A percentile compares a stretch with the other conserved stretches of the same genome.
phyloP scores from a whole-genome alignment of 2,329 filamentous ascomycete genomes.

The Pseudophaeomoniella oleicola region DNA sequence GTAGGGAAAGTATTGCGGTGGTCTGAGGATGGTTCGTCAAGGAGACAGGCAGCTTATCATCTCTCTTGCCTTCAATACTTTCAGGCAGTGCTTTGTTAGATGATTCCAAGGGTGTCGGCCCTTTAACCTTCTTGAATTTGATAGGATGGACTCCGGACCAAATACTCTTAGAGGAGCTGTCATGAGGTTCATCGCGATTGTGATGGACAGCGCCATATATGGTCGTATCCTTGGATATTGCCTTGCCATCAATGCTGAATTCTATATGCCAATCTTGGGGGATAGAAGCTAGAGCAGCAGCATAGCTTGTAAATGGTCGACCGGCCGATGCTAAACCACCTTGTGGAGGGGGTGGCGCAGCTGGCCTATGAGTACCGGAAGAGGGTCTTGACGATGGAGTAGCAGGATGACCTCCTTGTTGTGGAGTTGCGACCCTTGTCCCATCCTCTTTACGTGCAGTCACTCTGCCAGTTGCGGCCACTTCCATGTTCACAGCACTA shows the following conservation, averaged over 20 bases:
- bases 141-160: constrained; percentile 87
- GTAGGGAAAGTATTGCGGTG: constrained; percentile 69
- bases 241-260: constrained; percentile 73
- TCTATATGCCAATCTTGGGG: constrained; percentile 97
- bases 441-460: constrained; percentile 88
- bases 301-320: constrained; percentile 60
- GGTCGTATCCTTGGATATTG: constrained; percentile 80
- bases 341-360: constrained; percentile 7
- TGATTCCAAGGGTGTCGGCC: constrained; percentile 63
- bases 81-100: constrained; percentile 28
- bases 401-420: constrained; percentile 37
- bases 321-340: constrained; percentile 31
- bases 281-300: constrained; percentile 62
- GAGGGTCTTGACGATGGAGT: constrained; percentile 25
- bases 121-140: constrained; percentile 75
- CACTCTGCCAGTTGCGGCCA: constrained; percentile 72
- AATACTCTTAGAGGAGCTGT: constrained; percentile 58
- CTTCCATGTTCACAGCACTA: constrained; percentile 80
- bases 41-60: constrained; percentile 57
- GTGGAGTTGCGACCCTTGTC: constrained; percentile 69
- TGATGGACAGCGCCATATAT: constrained; percentile 90
- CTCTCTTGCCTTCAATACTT: constrained; percentile 19
- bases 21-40: constrained; percentile 73
- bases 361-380: constrained; percentile 12
- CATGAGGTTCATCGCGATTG: constrained; percentile 45